phyloP scores from a whole-genome alignment of 2,329 filamentous ascomycete genomes.

The Neonectria magnoliae region DNA sequence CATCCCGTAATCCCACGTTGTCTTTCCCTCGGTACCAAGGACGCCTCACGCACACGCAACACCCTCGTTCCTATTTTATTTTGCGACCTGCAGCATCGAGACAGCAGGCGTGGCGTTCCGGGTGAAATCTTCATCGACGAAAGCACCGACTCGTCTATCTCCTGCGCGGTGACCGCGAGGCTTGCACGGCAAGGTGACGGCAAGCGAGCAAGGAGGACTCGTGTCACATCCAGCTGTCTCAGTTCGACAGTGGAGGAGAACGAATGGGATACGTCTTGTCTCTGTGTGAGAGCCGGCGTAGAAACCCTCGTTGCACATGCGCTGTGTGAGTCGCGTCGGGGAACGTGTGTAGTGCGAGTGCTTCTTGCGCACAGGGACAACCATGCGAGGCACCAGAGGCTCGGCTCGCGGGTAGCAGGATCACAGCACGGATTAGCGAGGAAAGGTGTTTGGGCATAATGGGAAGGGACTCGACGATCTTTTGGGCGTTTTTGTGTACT shows the following conservation, averaged over 20 bases:
- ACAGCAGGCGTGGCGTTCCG: conserved; percentile 20
- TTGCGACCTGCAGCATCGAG: conserved; percentile 21
- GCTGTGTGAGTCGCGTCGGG: conserved; percentile 9
- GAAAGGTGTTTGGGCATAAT: conserved; percentile 25
- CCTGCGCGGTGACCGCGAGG: not conserved
- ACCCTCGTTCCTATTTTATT: conserved; percentile 2
- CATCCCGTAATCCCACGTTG: conserved; percentile 38
- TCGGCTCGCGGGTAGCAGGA: conserved; percentile 16
- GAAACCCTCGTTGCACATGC: conserved; percentile 19
- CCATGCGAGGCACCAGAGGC: conserved; percentile 18
- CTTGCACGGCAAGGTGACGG: conserved; percentile 16
- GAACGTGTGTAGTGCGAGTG: conserved; percentile 23
- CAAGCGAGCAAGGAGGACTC: conserved; percentile 18
- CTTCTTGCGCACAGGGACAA: conserved; percentile 8
- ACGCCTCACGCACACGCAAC: conserved; percentile 5
- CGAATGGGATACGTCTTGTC: conserved; percentile 17
- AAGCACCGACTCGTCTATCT: conserved; percentile 27
- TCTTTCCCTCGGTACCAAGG: conserved; percentile 23
- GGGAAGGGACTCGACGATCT: conserved; percentile 11
- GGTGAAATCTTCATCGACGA: conserved; percentile 10
- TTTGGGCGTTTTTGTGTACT: conserved; percentile 21
- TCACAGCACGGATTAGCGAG: conserved; percentile 24
- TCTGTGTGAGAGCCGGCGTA: conserved; percentile 13
- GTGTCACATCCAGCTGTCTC: conserved; percentile 12
- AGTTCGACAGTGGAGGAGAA: conserved; percentile 8